Conservation (phyloP, 2,329 filamentous ascomycete genomes). For the Dactylonectria estremocensis region DNA sequence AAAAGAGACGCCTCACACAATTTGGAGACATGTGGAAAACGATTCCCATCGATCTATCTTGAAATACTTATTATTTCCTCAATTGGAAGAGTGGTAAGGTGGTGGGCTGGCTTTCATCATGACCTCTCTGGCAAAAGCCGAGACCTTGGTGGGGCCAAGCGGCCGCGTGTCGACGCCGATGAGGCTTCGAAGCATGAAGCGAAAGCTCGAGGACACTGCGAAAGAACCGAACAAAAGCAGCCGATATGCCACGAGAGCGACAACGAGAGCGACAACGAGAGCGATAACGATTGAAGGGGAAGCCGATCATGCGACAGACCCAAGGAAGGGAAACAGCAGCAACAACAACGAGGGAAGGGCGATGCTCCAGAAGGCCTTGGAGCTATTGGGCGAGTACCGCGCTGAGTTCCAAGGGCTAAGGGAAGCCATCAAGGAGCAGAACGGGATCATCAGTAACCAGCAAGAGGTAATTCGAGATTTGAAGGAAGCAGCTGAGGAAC, state of each 20-base stretch:
- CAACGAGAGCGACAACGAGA: constrained; percentile 1
- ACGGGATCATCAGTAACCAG: constrained; percentile 3
- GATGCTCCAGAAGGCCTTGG: constrained; percentile 12
- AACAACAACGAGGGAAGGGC: constrained; percentile 10
- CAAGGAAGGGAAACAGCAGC: background rate
- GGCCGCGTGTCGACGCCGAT: background rate
- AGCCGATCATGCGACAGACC: constrained; percentile 1
- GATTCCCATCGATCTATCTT: too few species aligned
- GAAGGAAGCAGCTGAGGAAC: background rate
- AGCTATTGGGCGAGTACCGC: background rate
- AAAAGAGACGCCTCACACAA: too few species aligned
- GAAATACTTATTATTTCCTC: background rate
- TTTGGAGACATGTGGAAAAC: too few species aligned
- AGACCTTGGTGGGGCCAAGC: background rate
- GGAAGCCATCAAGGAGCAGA: constrained; percentile 1
- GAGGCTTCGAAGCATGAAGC: background rate
- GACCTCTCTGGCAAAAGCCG: background rate
- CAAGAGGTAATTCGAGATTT: constrained; percentile 3
- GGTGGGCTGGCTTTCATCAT: background rate
- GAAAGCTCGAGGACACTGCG: constrained; percentile 12
- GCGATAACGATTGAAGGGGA: constrained; percentile 6
- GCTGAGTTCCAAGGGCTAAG: background rate
- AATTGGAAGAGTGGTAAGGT: background rate
- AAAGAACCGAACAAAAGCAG: constrained; percentile 15
- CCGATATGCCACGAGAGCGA: constrained; percentile 2